Base-by-base conservation (phyloP, 257 asterid genomes). In the Solanum paucissectum region DNA sequence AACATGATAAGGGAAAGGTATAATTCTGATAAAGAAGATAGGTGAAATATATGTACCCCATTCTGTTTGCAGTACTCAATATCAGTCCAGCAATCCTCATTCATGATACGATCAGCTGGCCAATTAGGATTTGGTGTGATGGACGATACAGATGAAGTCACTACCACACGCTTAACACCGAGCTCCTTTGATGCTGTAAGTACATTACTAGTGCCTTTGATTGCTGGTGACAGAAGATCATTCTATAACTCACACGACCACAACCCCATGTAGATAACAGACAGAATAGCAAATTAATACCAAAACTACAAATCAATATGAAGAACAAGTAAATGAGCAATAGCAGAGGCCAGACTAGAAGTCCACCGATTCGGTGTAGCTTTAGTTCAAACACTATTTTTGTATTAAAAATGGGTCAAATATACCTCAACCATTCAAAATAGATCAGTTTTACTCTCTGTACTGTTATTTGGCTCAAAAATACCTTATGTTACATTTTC, bases 31-130 rank as follows among this genome's bases (percentile, higher is more conserved):
- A 40, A 40, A n/a, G 62, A 42, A 77, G 84, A 77, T 42, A 81
- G 86, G 62, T 1, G 69, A 44, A n/a, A 72, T 75, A 49, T 29
- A 21, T 33, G 87, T 93, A 96, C 98, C 98, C 91, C 98, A 14
- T 96, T 93, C 42, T 87, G 88, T 89, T 73, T 94, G 98, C 98
- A 95, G 90, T 93, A 95, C 38, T 96, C 98, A 84, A 90, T 95
- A 87, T 96, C 98, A 14, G 95, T 44, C 98, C 98, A 96, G 95
- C 99, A 95, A 75, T 95, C 95, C 90, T 96, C 99, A 75, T 91
- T 92, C 93, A 89, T 93, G 81, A 92, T 92, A 69, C 79, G 88
- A 88, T 95, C 95, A 83, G 92, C 92, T 2, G 96, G 98, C 96
- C 95, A 94, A 66, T 90, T 90, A 46, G 97, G 97, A 92, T 98